Conservation (phyloP, 805 yeast species). For the Pichia scutulata region DNA sequence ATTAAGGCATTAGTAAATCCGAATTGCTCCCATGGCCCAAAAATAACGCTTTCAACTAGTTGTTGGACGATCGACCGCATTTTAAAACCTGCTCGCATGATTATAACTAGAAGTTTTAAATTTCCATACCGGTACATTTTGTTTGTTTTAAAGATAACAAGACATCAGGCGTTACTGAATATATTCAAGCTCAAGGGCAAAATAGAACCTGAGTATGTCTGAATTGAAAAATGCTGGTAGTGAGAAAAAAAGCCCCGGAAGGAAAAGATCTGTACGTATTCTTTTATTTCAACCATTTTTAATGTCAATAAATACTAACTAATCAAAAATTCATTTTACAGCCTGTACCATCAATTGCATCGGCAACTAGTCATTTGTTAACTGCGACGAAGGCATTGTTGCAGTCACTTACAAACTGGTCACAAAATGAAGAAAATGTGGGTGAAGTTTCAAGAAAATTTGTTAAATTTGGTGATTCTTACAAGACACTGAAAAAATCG, state of each 20-base stretch:
- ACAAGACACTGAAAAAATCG: slow-evolving; percentile 75
- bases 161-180: neutral
- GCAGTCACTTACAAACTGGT: slow-evolving; percentile 89
- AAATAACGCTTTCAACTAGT: too few relatives aligned
- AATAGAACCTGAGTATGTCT: neutral
- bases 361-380: slow-evolving; percentile 44
- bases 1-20: too few relatives aligned
- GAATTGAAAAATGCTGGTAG: neutral
- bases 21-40: too few relatives aligned
- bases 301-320: neutral
- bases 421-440: slow-evolving; percentile 69
- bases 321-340: neutral
- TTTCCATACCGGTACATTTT: neutral
- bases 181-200: neutral
- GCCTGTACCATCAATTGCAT: slow-evolving; percentile 63
- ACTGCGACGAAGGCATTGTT: slow-evolving; percentile 84
- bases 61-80: neutral
- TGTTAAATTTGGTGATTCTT: slow-evolving; percentile 90
- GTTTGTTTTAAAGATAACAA: too few relatives aligned
- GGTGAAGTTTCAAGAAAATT: slow-evolving; percentile 83
- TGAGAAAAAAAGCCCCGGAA: slow-evolving; percentile 6
- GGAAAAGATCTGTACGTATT: slow-evolving; percentile 8
- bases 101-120: neutral
- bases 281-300: too few relatives aligned
- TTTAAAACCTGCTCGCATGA: neutral